Evolutionary conservation across 306 rosid genomes (phyloP).

Genomic region (Cucurbita moschata): DNA sequence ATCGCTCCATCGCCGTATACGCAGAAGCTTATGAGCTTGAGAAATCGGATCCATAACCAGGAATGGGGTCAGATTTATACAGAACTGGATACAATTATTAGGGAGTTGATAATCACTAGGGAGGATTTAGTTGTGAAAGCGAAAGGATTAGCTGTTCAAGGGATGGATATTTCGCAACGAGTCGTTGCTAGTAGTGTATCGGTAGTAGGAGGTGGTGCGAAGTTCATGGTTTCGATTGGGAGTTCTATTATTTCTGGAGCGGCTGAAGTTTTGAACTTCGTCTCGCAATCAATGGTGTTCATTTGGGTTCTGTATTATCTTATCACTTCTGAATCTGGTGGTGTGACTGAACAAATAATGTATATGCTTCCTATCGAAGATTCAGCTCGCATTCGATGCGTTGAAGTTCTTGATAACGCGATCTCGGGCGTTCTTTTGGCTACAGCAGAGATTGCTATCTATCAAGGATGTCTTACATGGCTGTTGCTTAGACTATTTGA

Average conservation of each 20-base stretch:
- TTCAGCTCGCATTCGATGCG: constrained; percentile 55
- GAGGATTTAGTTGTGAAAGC: constrained; percentile 80
- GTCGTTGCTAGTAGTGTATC: constrained; percentile 49
- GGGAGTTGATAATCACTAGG: constrained; percentile 58
- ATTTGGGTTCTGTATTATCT: constrained; percentile 86
- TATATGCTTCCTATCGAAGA: constrained; percentile 66
- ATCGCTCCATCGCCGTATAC: constrained; percentile 43
- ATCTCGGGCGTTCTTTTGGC: constrained; percentile 81
- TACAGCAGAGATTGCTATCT: constrained; percentile 75
- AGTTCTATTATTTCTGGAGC: constrained; percentile 78
- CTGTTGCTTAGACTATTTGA: constrained; percentile 58
- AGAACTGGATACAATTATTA: constrained; percentile 48
- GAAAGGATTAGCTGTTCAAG: constrained; percentile 57
- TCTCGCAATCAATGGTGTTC: constrained; percentile 78
- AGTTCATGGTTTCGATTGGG: constrained; percentile 48
- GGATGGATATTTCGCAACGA: constrained; percentile 61
- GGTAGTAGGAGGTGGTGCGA: constrained; percentile 63
- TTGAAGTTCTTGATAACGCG: constrained; percentile 87
- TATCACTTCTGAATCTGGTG: constrained; percentile 89
- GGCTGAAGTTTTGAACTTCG: constrained; percentile 75
- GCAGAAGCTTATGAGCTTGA: constrained; percentile 62
- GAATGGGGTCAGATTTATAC: constrained; percentile 68
- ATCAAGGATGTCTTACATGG: constrained; percentile 93
- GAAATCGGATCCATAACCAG: constrained; percentile 32
- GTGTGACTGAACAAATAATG: constrained; percentile 87